phyloP scores from a whole-genome alignment of 1,284 basidiomycete species.

The Puccinia horiana region DNA sequence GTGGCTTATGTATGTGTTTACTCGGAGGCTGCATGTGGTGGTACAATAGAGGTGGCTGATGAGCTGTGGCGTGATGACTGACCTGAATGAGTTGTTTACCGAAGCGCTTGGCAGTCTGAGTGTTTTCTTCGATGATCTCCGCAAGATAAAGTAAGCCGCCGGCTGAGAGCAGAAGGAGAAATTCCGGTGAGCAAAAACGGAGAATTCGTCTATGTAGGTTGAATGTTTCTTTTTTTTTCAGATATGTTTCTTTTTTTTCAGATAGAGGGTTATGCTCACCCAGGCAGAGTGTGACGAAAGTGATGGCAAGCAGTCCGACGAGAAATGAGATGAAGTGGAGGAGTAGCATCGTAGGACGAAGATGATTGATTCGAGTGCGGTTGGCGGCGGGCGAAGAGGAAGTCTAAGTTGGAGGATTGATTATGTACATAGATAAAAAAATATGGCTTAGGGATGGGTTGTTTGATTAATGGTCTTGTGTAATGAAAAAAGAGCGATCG shows the following conservation, averaged over 20 bases:
- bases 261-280: slow-evolving; percentile 62
- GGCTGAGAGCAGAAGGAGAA: slow-evolving; percentile 63
- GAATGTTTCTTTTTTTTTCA: too few relatives aligned
- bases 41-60: not conserved
- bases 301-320: slow-evolving; percentile 69
- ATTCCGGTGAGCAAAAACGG: slow-evolving; percentile 50
- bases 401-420: too few relatives aligned
- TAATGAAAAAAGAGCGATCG: too few relatives aligned
- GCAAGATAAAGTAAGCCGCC: slow-evolving; percentile 88
- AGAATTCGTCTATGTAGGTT: too few relatives aligned
- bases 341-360: slow-evolving; percentile 51
- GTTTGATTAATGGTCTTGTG: too few relatives aligned
- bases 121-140: slow-evolving; percentile 90
- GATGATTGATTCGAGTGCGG: not conserved
- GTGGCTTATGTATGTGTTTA: not conserved
- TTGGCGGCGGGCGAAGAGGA: not conserved
- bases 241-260: not conserved
- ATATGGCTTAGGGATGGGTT: too few relatives aligned
- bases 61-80: slow-evolving; percentile 59
- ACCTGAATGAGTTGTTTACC: slow-evolving; percentile 84
- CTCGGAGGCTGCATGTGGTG: not conserved
- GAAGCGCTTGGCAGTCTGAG: slow-evolving; percentile 72
- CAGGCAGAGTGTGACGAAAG: slow-evolving; percentile 76
- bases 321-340: slow-evolving; percentile 63
- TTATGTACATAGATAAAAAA: too few relatives aligned